phyloP scores from a whole-genome alignment of 2,329 filamentous ascomycete genomes.

The Coleophoma crateriformis region DNA sequence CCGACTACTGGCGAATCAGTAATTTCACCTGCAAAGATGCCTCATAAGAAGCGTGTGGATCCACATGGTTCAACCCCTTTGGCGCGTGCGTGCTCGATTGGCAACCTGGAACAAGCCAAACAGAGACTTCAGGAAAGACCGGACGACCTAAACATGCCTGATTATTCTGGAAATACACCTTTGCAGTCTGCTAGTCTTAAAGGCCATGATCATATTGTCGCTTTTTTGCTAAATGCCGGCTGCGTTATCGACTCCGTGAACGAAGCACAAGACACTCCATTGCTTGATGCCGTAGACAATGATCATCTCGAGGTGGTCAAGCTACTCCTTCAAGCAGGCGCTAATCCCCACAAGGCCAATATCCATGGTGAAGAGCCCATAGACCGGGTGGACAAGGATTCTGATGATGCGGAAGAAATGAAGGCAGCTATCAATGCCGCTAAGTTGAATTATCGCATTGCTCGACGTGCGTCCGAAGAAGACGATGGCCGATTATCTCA shows the following conservation, averaged over 20 bases:
- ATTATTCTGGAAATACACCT: slow-evolving; percentile 95
- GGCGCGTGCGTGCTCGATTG: slow-evolving; percentile 83
- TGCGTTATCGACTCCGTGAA: slow-evolving; percentile 77
- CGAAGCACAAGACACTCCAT: slow-evolving; percentile 83
- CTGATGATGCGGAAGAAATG: slow-evolving; percentile 68
- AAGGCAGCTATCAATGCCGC: slow-evolving; percentile 61
- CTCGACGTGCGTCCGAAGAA: slow-evolving; percentile 53
- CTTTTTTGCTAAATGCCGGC: slow-evolving; percentile 76
- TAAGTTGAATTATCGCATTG: slow-evolving; percentile 43
- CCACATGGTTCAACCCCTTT: slow-evolving; percentile 87
- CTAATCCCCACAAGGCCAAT: slow-evolving; percentile 87
- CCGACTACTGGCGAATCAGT: slow-evolving; percentile 52
- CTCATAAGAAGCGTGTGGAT: slow-evolving; percentile 82
- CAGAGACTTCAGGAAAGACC: slow-evolving; percentile 67
- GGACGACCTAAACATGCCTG: slow-evolving; percentile 81
- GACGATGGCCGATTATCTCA: slow-evolving; percentile 44
- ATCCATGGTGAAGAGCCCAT: slow-evolving; percentile 89
- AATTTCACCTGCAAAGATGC: slow-evolving; percentile 63
- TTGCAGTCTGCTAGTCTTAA: slow-evolving; percentile 89
- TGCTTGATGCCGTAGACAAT: slow-evolving; percentile 96
- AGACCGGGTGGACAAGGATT: slow-evolving; percentile 70
- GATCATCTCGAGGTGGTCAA: slow-evolving; percentile 85
- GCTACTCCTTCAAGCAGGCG: slow-evolving; percentile 76
- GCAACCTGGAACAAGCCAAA: slow-evolving; percentile 69
- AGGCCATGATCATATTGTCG: slow-evolving; percentile 81